A percentile compares a stretch with the other conserved stretches of the same genome.
These are phyloP conservation scores for Graphiopsis chlorocephala DNA, from an alignment of 2,329 filamentous ascomycete genomes.

Conservation along the genomic window DNA sequence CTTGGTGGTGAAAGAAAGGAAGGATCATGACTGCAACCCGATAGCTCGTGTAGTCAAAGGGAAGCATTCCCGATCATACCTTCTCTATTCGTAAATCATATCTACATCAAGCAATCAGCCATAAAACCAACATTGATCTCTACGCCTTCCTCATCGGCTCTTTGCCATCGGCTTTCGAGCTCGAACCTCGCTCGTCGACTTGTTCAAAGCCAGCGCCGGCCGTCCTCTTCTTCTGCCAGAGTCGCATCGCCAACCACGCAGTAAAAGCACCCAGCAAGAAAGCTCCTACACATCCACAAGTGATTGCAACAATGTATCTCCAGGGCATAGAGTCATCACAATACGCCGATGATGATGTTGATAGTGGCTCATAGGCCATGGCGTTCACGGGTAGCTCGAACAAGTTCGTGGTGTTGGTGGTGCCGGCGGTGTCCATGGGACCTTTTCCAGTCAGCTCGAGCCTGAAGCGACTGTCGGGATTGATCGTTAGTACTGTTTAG, in stretches of 20 bases:
- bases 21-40: too few species aligned
- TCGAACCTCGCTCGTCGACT: not conserved
- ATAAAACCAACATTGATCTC: not conserved
- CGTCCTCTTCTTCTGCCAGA: not conserved
- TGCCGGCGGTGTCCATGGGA: not conserved
- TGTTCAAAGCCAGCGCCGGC: not conserved
- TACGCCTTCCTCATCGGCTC: not conserved
- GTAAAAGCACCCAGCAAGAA: not conserved
- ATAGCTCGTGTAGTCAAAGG: not conserved
- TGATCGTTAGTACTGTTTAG: not conserved
- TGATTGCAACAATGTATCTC: not conserved
- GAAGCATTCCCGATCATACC: not conserved
- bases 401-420: not conserved
- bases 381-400: not conserved
- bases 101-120: not conserved
- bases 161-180: not conserved
- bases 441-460: not conserved
- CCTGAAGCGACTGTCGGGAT: not conserved
- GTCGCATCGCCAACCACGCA: not conserved
- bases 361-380: not conserved
- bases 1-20: not conserved
- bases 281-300: not conserved
- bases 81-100: not conserved
- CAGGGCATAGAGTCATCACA: not conserved
- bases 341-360: not conserved